Conservation (phyloP, 768 basidiomycete genomes). For the Paxillus involutus region DNA sequence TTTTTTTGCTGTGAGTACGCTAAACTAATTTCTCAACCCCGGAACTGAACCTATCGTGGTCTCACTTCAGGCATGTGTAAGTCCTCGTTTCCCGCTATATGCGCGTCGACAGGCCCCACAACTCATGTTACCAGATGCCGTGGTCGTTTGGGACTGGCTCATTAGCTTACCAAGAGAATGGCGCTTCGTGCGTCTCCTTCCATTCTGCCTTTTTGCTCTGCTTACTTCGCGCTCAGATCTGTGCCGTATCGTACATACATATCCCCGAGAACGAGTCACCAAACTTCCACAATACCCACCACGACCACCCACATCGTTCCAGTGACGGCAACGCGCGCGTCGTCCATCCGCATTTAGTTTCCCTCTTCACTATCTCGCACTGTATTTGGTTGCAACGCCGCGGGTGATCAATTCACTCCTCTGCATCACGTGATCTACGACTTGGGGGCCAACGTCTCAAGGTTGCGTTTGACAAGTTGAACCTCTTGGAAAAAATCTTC, state of each 20-base stretch:
- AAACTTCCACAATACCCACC: background rate
- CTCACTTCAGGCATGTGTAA: slow-evolving; percentile 66
- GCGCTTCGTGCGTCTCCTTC: slow-evolving; percentile 55
- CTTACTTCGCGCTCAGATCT: slow-evolving; percentile 48
- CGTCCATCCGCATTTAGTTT: background rate
- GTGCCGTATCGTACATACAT: slow-evolving; percentile 31
- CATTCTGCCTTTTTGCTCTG: background rate
- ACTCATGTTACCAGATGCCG: slow-evolving; percentile 54
- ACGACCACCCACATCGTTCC: background rate
- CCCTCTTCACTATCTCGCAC: too few relatives aligned
- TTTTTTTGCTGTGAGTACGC: slow-evolving; percentile 79
- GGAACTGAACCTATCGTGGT: slow-evolving; percentile 30
- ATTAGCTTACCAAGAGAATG: slow-evolving; percentile 77
- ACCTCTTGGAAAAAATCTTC: background rate
- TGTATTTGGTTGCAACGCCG: too few relatives aligned
- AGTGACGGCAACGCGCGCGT: background rate
- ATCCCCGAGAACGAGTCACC: background rate
- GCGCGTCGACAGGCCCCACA: slow-evolving; percentile 1
- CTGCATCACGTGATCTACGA: too few relatives aligned
- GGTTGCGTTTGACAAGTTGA: too few relatives aligned
- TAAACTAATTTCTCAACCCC: slow-evolving; percentile 16
- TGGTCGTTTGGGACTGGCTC: slow-evolving; percentile 85
- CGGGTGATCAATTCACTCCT: too few relatives aligned
- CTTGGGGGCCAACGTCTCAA: background rate
- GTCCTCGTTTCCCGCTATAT: slow-evolving; percentile 23